phyloP scores from a whole-genome alignment of 2,329 filamentous ascomycete species.

The Phyllosticta citrichinensis region DNA sequence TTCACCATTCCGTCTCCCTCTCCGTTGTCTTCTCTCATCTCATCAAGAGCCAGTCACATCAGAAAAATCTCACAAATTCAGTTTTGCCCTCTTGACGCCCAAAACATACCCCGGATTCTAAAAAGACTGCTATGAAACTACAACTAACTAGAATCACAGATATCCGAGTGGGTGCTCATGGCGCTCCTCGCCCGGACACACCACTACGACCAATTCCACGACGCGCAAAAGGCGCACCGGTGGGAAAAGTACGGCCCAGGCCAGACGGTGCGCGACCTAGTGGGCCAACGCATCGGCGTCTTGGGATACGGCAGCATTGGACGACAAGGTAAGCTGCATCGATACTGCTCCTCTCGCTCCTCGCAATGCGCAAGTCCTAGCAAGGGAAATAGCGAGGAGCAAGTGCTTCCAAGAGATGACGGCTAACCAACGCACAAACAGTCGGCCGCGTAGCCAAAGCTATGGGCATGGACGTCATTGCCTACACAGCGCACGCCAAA shows the following conservation, averaged over 20 bases:
- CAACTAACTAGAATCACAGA: conserved; percentile 19
- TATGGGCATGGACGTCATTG: conserved; percentile 62
- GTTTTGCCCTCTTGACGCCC: too few species aligned
- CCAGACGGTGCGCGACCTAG: conserved; percentile 40
- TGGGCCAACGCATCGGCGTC: conserved; percentile 49
- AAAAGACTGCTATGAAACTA: too few species aligned
- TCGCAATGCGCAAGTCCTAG: too few species aligned
- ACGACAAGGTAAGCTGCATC: conserved; percentile 39
- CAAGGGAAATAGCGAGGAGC: too few species aligned
- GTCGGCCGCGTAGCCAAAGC: conserved; percentile 50
- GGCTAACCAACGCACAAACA: conserved; percentile 15
- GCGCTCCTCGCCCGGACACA: conserved; percentile 50
- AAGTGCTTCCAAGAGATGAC: too few species aligned
- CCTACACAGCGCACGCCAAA: conserved; percentile 64
- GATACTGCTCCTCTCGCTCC: too few species aligned
- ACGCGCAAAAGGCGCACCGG: conserved; percentile 45
- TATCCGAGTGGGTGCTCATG: conserved; percentile 57
- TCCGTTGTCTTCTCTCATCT: background rate
- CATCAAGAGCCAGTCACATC: background rate
- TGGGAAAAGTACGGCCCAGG: conserved; percentile 36
- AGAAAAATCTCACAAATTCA: background rate
- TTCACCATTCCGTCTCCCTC: background rate
- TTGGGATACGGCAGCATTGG: conserved; percentile 55
- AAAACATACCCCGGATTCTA: too few species aligned
- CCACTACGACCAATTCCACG: conserved; percentile 43